These are phyloP conservation scores for Scheffersomyces amazonensis DNA, from an alignment of 805 yeast species.

Conservation along the genomic window DNA sequence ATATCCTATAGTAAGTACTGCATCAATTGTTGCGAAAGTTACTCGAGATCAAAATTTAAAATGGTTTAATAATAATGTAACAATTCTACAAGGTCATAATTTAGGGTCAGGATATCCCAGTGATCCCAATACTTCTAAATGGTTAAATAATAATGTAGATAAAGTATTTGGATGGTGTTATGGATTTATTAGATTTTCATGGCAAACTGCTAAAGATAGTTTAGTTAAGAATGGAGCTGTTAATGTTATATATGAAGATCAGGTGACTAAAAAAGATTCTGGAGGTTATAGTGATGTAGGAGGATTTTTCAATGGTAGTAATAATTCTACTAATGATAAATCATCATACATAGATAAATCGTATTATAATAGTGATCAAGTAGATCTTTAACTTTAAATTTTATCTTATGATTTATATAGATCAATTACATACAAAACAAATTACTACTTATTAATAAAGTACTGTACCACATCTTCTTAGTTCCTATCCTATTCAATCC, in stretches of 20 bases:
- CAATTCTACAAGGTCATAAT: slow-evolving; percentile 34
- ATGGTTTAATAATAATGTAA: slow-evolving; percentile 26
- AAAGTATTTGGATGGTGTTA: slow-evolving; percentile 82
- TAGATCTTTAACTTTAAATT: background rate
- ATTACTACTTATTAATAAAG: too few species aligned
- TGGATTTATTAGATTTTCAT: slow-evolving; percentile 75
- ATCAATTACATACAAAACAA: too few species aligned
- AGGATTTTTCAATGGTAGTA: slow-evolving; percentile 11
- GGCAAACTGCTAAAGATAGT: slow-evolving; percentile 89
- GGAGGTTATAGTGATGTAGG: slow-evolving; percentile 29
- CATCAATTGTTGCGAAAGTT: slow-evolving; percentile 94
- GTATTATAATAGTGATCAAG: slow-evolving; percentile 5
- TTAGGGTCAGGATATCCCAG: slow-evolving; percentile 93
- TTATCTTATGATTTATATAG: too few species aligned
- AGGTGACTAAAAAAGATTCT: slow-evolving; percentile 28
- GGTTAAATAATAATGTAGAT: slow-evolving; percentile 67
- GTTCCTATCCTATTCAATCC: background rate
- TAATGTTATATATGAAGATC: slow-evolving; percentile 62
- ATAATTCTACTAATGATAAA: background rate
- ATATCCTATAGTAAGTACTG: slow-evolving; percentile 90
- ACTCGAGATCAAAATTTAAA: slow-evolving; percentile 73
- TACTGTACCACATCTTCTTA: too few species aligned
- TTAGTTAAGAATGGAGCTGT: slow-evolving; percentile 51
- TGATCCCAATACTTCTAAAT: slow-evolving; percentile 80
- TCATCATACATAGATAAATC: slow-evolving; percentile 3